Evolutionary conservation across 768 basidiomycete species (phyloP), one percentile per base, ranked within the genome.

Genomic region (Kwoniella mangroviensis): DNA sequence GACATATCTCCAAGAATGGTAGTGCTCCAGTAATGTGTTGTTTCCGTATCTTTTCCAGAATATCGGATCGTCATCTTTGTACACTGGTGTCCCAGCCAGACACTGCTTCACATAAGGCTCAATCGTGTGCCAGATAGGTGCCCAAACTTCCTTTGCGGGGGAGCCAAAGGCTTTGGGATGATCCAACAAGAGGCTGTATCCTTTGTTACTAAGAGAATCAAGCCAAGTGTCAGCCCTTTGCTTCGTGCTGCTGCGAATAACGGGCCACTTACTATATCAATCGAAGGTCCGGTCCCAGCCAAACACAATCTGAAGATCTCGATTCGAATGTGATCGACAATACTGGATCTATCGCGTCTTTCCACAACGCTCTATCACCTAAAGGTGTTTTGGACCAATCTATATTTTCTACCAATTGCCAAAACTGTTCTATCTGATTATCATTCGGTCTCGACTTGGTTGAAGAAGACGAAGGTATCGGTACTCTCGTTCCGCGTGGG

Each of bases 231-330:
- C 26, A 12, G n/a, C n/a, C n/a, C n/a, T n/a, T n/a, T n/a, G n/a
- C n/a, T n/a, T n/a, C n/a, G n/a, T n/a, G n/a, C n/a, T n/a, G n/a
- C n/a, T n/a, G n/a, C n/a, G n/a, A n/a, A n/a, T n/a, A n/a, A n/a
- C n/a, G n/a, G n/a, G n/a, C n/a, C n/a, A 71, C 78, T 66, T 34
- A 77, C 75, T 80, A 80, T 10, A 80, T 40, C 63, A 74, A 45
- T 17, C 66, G 28, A 2, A 78, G 65, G 34, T 78, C 77, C 2
- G 76, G 71, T 17, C 79, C 79, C 1, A 80, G 58, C 79, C 79
- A 80, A 7, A 75, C 19, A 19, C 51, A 63, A 53, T 76, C 77
- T 28, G 73, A 68, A 11, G 73, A 58, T 41, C 52, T 59, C 24
- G 74, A 72, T 57, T 70, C 66, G 45, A 80, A 77, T 4, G 66